Evolutionary conservation across 1,284 basidiomycete genomes (phyloP), one percentile per base, ranked within the genome.

Genomic region (Cryptococcus neoformans): DNA sequence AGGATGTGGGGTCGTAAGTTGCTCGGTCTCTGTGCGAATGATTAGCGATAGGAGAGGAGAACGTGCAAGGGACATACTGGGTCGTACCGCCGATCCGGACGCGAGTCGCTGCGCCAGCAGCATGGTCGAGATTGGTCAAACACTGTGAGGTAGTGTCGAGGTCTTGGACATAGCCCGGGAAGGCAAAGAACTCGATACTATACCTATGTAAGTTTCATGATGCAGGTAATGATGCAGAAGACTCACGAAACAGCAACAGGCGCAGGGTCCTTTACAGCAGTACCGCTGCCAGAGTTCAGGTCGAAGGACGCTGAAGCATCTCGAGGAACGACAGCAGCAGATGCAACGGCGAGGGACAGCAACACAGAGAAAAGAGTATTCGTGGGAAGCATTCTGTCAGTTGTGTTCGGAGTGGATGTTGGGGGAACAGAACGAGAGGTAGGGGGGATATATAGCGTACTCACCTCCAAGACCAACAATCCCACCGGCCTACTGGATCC

Each of bases 21-120:
- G 79, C 79, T 12, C 80, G 75, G 56, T 80, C 79, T 54, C 79
- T 80, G 38, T 34, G 42, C 7, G 21, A 8, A n/a, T 44, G 11
- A 0, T 34, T 39, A 34, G 36, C 21, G 35, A 37, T 36, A 37
- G 46, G 49, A 37, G 28, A 4, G 11, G 38, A 6, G 8, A 6
- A 10, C 46, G 11, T 51, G 28, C 28, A 28, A 17, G 16, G 37
- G 6, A 65, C 77, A 53, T 38, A 80, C 79, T 81, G 80, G 1
- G 80, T 81, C 2, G 80, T 81, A 1, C 80, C 80, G 6, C 79
- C 80, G 49, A 81, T 81, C 14, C 79, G 72, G 38, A 80, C 60
- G 3, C 78, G 76, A 37, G 79, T 79, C 21, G 68, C 67, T 2
- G 74, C 66, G 7, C 78, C 79, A 7, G 78, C 70, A 9, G 80